Evolutionary conservation across 352 stramenopile species (phyloP).

Genomic region (Plasmopara viticola): DNA sequence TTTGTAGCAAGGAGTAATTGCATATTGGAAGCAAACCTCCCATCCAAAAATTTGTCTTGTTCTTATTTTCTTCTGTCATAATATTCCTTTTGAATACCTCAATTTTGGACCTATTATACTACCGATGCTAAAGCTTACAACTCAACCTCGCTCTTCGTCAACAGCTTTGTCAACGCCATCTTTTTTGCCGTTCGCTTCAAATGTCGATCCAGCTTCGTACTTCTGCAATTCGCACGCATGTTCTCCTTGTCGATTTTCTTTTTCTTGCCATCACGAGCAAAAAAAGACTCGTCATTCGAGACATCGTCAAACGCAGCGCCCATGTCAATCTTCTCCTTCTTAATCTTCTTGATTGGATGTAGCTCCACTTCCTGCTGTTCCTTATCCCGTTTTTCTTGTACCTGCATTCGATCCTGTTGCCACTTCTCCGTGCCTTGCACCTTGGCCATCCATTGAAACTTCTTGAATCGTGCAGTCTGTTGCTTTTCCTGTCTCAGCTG

Average conservation of each 20-base stretch:
- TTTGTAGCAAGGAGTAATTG: no score
- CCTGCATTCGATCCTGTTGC: constrained; percentile 1
- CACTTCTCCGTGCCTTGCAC: constrained; percentile 5
- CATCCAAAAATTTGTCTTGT: no score
- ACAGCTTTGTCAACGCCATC: constrained; percentile 42
- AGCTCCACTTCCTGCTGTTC: constrained; percentile 8
- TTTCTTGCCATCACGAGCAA: constrained; percentile 17
- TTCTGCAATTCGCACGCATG: constrained; percentile 52
- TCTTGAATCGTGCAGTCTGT: constrained; percentile 8
- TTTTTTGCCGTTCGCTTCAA: constrained; percentile 59
- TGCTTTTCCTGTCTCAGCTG: constrained; percentile 5
- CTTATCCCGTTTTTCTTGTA: not conserved
- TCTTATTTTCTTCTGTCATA: no score
- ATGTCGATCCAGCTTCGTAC: constrained; percentile 42
- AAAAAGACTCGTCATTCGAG: constrained; percentile 35
- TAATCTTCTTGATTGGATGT: constrained; percentile 24
- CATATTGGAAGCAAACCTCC: no score
- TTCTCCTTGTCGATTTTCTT: constrained; percentile 44
- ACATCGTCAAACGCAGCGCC: constrained; percentile 62
- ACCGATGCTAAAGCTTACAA: constrained; percentile 7
- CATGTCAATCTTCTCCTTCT: constrained; percentile 65
- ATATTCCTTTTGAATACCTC: no score
- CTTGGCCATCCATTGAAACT: constrained; percentile 35
- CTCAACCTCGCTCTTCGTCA: constrained; percentile 38
- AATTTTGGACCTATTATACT: no score